Evolutionary conservation across 2,329 filamentous ascomycete species (phyloP).

Genomic region (Albifimbria verrucaria): DNA sequence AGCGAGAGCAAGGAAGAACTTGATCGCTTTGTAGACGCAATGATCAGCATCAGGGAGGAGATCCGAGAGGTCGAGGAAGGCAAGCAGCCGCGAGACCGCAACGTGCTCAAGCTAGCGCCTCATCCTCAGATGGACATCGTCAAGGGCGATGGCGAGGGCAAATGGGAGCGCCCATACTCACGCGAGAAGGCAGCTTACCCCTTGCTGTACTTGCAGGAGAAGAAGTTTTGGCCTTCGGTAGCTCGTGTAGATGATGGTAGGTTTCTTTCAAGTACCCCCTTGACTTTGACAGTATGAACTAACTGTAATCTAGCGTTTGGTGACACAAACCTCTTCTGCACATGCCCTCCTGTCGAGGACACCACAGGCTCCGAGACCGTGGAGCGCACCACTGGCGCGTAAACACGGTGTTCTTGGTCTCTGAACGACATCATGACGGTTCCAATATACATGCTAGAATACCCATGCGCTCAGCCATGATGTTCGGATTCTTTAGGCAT

Average conservation of each 20-base stretch:
- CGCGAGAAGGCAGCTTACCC: conserved; percentile 86
- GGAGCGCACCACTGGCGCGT: conserved; percentile 1
- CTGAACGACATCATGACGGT: no score
- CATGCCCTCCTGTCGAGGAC: conserved; percentile 79
- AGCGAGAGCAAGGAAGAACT: conserved; percentile 89
- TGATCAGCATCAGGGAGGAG: conserved; percentile 82
- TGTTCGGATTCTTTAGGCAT: no score
- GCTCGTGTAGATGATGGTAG: conserved; percentile 83
- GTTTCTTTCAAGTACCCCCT: conserved; percentile 26
- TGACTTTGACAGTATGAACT: conserved; percentile 4
- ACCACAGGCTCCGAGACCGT: conserved; percentile 27
- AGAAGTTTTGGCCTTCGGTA: conserved; percentile 96
- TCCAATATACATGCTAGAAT: no score
- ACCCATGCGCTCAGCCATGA: no score
- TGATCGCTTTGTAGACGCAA: conserved; percentile 86
- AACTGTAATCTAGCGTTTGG: conserved; percentile 63
- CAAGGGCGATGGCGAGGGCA: conserved; percentile 42
- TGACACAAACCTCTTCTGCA: conserved; percentile 92
- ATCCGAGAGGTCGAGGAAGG: conserved; percentile 82
- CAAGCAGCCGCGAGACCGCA: conserved; percentile 67
- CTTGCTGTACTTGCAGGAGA: conserved; percentile 76
- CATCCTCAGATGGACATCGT: conserved; percentile 83
- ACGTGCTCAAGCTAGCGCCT: conserved; percentile 85
- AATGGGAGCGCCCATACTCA: conserved; percentile 81
- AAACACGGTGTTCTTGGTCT: no score